Evolutionary conservation across 2,329 filamentous ascomycete genomes (phyloP).

Genomic region (Diaporthe sp.): DNA sequence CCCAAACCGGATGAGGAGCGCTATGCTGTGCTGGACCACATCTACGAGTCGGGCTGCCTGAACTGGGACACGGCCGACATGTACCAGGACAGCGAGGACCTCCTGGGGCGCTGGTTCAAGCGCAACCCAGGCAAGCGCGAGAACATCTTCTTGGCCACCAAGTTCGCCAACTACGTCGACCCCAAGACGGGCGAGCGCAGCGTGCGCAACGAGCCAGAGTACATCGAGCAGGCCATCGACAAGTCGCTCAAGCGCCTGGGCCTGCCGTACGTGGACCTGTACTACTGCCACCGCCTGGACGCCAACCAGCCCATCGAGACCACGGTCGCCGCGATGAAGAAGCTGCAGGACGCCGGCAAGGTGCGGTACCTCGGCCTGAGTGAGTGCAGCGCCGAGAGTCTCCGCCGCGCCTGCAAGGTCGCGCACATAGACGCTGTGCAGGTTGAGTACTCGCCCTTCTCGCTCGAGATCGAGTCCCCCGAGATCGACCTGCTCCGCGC

Average conservation of each 20-base stretch:
- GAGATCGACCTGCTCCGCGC: conserved; percentile 56
- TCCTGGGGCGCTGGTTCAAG: conserved; percentile 64
- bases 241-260: conserved; percentile 56
- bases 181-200: conserved; percentile 37
- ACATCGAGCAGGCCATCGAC: conserved; percentile 56
- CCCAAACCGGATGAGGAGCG: conserved; percentile 56
- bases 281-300: conserved; percentile 61
- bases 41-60: conserved; percentile 56
- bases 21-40: conserved; percentile 59
- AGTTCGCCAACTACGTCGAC: conserved; percentile 57
- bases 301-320: conserved; percentile 60
- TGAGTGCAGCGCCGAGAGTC: conserved; percentile 61
- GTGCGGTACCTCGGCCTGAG: conserved; percentile 66
- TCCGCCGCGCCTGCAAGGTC: conserved; percentile 63
- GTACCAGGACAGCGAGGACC: conserved; percentile 62
- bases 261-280: conserved; percentile 60
- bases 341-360: conserved; percentile 64
- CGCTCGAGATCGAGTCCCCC: conserved; percentile 61
- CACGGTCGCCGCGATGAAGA: conserved; percentile 58
- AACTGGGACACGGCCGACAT: conserved; percentile 60
- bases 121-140: conserved; percentile 55
- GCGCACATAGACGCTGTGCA: conserved; percentile 66
- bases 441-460: conserved; percentile 66
- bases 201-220: conserved; percentile 55
- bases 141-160: conserved; percentile 66